Percentiles rank a stretch among this genome's conserved stretches.
Conservation (phyloP, 495 filamentous ascomycete species). For the Penicillium waksmanii region DNA sequence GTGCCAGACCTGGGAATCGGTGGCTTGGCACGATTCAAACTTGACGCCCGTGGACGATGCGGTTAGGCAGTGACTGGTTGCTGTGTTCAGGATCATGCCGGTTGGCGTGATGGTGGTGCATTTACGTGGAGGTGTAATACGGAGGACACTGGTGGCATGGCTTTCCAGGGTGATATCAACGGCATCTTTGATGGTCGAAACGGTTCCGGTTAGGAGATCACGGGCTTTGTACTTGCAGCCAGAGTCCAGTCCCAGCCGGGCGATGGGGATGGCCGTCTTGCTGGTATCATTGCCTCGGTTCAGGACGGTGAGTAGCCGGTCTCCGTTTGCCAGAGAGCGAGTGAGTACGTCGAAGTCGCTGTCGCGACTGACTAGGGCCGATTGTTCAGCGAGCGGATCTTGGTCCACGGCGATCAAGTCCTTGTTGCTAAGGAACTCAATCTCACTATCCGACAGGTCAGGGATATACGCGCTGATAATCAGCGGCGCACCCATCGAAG, state of each 20-base stretch:
- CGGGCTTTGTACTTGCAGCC: conserved; percentile 25
- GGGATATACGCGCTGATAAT: conserved; percentile 49
- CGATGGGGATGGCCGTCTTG: conserved; percentile 21
- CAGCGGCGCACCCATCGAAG: conserved; percentile 41
- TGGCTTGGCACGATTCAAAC: conserved; percentile 30
- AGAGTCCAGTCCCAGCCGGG: conserved; percentile 27
- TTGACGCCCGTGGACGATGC: conserved; percentile 15
- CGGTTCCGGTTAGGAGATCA: conserved; percentile 28
- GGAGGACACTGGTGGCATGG: conserved; percentile 35
- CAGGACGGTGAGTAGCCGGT: conserved; percentile 36
- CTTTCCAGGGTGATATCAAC: conserved; percentile 28
- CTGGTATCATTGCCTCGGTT: conserved; percentile 31
- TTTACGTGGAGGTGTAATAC: conserved; percentile 23
- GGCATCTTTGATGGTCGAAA: conserved; percentile 8
- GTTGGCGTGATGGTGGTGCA: conserved; percentile 30
- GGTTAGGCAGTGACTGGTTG: conserved; percentile 36
- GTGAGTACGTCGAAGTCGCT: conserved; percentile 37
- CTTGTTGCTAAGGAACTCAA: conserved; percentile 38
- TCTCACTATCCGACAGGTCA: conserved; percentile 32
- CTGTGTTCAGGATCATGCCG: conserved; percentile 39
- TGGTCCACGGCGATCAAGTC: conserved; percentile 46
- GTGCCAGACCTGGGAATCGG: conserved; percentile 35
- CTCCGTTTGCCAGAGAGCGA: conserved; percentile 34
- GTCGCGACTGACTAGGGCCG: conserved; percentile 43
- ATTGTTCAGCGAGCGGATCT: conserved; percentile 44